These are phyloP conservation scores for Nitzschia sp. DNA, from an alignment of 108 stramenopile genomes.

Conservation along the genomic window DNA sequence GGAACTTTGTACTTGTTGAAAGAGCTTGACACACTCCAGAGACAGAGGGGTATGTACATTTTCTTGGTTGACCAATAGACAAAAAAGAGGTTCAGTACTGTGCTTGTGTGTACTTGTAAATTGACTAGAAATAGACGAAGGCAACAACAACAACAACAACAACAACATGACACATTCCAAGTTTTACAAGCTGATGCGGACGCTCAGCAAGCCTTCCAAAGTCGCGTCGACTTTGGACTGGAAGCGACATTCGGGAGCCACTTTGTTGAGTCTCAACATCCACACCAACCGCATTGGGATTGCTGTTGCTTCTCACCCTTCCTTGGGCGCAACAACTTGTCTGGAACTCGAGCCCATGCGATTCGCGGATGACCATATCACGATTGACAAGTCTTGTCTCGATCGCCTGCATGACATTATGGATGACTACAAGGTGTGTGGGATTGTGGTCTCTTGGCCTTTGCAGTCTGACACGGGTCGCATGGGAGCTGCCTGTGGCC, in stretches of 20 bases:
- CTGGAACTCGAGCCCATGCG: conserved; percentile 27
- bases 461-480: conserved; percentile 36
- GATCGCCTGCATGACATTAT: conserved; percentile 25
- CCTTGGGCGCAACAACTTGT: conserved; percentile 11
- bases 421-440: conserved; percentile 40
- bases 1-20: no score
- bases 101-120: no score
- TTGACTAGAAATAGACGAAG: no score
- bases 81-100: no score
- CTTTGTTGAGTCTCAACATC: conserved; percentile 31
- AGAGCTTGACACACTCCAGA: no score
- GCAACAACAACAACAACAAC: background rate
- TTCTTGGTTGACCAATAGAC: no score
- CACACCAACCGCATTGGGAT: conserved; percentile 35
- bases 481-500: conserved; percentile 44
- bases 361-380: conserved; percentile 14
- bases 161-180: background rate
- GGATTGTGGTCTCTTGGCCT: conserved; percentile 50
- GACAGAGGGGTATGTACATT: no score
- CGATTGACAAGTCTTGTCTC: conserved; percentile 17
- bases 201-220: conserved; percentile 32
- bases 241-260: conserved; percentile 27
- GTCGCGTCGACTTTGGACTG: conserved; percentile 42
- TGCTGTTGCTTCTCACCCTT: conserved; percentile 32
- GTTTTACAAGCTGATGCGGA: conserved; percentile 17